phyloP scores from a whole-genome alignment of 202 grass and related monocot species.

The Schoenoplectus triqueter region DNA sequence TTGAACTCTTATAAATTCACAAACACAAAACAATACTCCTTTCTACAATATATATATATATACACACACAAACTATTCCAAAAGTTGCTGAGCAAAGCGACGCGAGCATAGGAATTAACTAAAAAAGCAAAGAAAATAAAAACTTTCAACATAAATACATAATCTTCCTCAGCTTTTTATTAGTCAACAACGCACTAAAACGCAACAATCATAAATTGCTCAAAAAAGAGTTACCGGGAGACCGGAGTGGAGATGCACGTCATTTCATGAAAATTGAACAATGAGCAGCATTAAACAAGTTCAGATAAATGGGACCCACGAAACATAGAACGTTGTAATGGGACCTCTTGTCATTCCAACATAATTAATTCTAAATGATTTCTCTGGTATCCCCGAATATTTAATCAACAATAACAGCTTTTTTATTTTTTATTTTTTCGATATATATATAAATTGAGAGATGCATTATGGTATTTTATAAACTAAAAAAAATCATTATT shows the following conservation, averaged over 20 bases:
- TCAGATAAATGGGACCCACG: not conserved
- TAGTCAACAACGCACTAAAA: constrained; percentile 7
- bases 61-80: not conserved
- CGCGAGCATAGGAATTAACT: not conserved
- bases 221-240: constrained; percentile 1
- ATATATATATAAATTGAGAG: not conserved
- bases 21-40: not conserved
- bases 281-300: not conserved
- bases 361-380: not conserved
- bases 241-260: not conserved
- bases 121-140: not conserved
- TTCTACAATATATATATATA: not conserved
- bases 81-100: not conserved
- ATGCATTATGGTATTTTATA: no score
- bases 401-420: not conserved
- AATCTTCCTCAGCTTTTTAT: not conserved
- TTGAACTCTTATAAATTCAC: no score
- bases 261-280: not conserved
- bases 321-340: not conserved
- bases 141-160: not conserved
- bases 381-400: not conserved
- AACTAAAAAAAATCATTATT: no score
- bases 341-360: not conserved
- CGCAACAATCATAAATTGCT: not conserved
- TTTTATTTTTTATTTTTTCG: not conserved